Evolutionary conservation across 306 rosid species (phyloP).

Genomic region (Crotalaria pallida): DNA sequence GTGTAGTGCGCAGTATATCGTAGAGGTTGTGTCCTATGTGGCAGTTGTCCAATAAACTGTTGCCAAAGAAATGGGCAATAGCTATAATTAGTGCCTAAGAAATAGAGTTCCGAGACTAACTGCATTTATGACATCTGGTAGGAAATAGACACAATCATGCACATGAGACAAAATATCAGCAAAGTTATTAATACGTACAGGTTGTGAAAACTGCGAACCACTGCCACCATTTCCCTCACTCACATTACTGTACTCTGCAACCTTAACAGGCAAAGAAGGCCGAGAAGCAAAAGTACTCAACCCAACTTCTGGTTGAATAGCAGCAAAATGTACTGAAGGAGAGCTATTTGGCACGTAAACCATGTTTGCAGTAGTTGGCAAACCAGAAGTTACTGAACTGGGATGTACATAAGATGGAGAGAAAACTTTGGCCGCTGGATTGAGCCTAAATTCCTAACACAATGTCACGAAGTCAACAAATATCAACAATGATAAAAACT

Average conservation of each 20-base stretch:
- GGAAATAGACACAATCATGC: constrained; percentile 11
- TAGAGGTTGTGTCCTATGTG: constrained; percentile 58
- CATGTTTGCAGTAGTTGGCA: constrained; percentile 55
- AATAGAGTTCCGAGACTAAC: background rate
- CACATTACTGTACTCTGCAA: constrained; percentile 53
- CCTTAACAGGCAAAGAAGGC: constrained; percentile 60
- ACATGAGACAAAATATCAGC: constrained; percentile 4
- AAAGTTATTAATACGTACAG: constrained; percentile 46
- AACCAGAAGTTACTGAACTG: constrained; percentile 28
- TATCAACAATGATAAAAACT: background rate
- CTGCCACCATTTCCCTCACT: constrained; percentile 56
- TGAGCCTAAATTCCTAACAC: constrained; percentile 78
- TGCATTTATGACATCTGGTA: background rate
- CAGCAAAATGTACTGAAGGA: constrained; percentile 40
- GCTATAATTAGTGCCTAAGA: constrained; percentile 9
- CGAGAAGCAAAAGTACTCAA: constrained; percentile 41
- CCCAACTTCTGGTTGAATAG: constrained; percentile 58
- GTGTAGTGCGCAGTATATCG: constrained; percentile 54
- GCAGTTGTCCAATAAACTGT: constrained; percentile 68
- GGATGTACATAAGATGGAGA: constrained; percentile 58
- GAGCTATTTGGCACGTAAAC: constrained; percentile 59
- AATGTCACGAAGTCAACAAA: constrained; percentile 17
- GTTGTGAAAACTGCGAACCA: constrained; percentile 67
- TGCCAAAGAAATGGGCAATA: constrained; percentile 21
- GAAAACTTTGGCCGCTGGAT: constrained; percentile 84